These are phyloP conservation scores for Daldinia grandis DNA, from an alignment of 495 filamentous ascomycete genomes.

Conservation along the genomic window DNA sequence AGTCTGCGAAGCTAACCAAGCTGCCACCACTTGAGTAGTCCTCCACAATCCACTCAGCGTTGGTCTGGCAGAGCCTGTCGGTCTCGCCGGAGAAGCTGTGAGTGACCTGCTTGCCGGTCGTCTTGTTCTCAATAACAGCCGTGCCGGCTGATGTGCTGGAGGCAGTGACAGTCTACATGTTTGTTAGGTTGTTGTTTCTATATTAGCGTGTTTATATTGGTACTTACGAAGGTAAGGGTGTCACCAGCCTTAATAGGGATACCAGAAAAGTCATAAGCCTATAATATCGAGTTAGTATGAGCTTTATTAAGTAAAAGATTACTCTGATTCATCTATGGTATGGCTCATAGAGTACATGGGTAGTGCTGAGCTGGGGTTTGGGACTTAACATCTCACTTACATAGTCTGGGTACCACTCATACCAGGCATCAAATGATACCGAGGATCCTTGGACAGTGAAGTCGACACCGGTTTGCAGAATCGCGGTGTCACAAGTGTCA, in stretches of 20 bases:
- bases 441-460: conserved; percentile 54
- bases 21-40: conserved; percentile 61
- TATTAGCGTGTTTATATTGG: not conserved
- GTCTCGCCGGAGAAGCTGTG: conserved; percentile 56
- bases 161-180: conserved; percentile 54
- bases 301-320: not conserved
- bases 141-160: conserved; percentile 58
- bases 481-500: conserved; percentile 63
- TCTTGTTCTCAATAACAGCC: conserved; percentile 64
- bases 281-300: conserved; percentile 21
- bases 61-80: conserved; percentile 52
- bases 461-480: conserved; percentile 70
- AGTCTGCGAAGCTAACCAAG: conserved; percentile 64
- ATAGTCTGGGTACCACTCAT: conserved; percentile 68
- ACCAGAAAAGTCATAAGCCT: conserved; percentile 62
- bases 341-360: not conserved
- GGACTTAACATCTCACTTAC: conserved; percentile 1
- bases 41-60: conserved; percentile 75
- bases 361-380: not conserved
- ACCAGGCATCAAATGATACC: conserved; percentile 65
- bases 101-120: conserved; percentile 62
- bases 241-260: conserved; percentile 64
- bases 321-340: not conserved
- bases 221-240: conserved; percentile 57
- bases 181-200: conserved; percentile 1